Percentiles rank a stretch among this genome's conserved stretches.
Evolutionary conservation across 306 rosid genomes (phyloP).

Genomic region (Vigna hirtella): DNA sequence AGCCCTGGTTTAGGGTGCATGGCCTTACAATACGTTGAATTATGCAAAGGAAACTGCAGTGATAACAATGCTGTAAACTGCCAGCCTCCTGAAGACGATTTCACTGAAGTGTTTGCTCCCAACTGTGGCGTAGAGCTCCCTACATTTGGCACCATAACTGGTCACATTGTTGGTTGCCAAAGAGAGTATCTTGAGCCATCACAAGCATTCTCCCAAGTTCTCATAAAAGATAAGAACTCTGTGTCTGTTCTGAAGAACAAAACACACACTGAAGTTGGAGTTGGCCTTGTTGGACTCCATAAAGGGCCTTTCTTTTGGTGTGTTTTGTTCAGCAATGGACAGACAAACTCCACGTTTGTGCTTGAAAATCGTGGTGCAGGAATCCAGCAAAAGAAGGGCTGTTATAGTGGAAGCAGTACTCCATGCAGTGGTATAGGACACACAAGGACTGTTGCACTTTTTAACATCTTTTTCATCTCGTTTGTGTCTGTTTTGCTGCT

Average conservation of each 20-base stretch:
- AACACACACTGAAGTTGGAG: slow-evolving; percentile 86
- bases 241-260: slow-evolving; percentile 66
- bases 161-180: slow-evolving; percentile 73
- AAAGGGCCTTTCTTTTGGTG: slow-evolving; percentile 87
- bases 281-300: slow-evolving; percentile 73
- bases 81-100: slow-evolving; percentile 83
- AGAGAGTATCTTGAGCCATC: slow-evolving; percentile 73
- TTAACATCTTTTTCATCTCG: slow-evolving; percentile 33
- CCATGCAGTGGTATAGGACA: slow-evolving; percentile 66
- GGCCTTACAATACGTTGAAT: slow-evolving; percentile 82
- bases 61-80: slow-evolving; percentile 65
- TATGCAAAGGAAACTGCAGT: slow-evolving; percentile 83
- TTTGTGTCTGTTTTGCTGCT: slow-evolving; percentile 45
- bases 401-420: slow-evolving; percentile 78
- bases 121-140: slow-evolving; percentile 95
- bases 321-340: slow-evolving; percentile 76
- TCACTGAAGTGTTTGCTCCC: slow-evolving; percentile 89
- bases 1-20: slow-evolving; percentile 94
- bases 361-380: slow-evolving; percentile 84
- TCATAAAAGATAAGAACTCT: slow-evolving; percentile 57
- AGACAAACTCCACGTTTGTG: slow-evolving; percentile 75
- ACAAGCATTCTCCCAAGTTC: slow-evolving; percentile 61
- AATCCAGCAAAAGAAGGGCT: slow-evolving; percentile 79
- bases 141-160: slow-evolving; percentile 77
- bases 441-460: slow-evolving; percentile 33